phyloP scores from a whole-genome alignment of 495 filamentous ascomycete genomes.

The Penicillium paradoxum region DNA sequence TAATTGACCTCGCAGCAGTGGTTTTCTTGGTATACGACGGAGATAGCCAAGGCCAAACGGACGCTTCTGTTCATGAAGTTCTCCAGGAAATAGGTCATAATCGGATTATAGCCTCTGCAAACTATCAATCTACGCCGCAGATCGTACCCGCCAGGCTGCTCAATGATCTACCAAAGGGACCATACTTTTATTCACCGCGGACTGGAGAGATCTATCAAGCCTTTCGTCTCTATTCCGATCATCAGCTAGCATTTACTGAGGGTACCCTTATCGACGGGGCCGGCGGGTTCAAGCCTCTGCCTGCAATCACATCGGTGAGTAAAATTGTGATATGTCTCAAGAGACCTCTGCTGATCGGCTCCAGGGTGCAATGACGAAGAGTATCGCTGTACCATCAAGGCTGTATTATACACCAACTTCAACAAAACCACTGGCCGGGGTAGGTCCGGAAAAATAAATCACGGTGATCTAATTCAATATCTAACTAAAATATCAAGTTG shows the following conservation, averaged over 20 bases:
- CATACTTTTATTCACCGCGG: constrained; percentile 41
- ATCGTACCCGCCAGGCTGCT: constrained; percentile 1
- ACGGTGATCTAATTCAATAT: too few relatives aligned
- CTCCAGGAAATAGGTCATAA: constrained; percentile 1
- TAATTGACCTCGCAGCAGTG: not conserved
- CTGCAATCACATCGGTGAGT: constrained; percentile 28
- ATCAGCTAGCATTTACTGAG: constrained; percentile 34
- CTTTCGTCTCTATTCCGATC: constrained; percentile 40
- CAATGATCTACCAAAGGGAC: constrained; percentile 35
- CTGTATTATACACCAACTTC: constrained; percentile 32
- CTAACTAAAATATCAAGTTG: constrained; percentile 7
- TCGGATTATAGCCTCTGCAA: constrained; percentile 5
- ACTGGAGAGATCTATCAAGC: constrained; percentile 36
- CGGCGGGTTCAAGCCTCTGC: constrained; percentile 34
- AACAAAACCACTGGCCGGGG: constrained; percentile 33
- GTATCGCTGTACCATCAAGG: constrained; percentile 41
- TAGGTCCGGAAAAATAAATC: not conserved
- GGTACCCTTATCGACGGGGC: constrained; percentile 29
- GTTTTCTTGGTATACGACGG: constrained; percentile 9
- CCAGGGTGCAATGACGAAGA: constrained; percentile 14
- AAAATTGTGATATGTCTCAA: constrained; percentile 5
- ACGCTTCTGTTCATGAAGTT: not conserved
- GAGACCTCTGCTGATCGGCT: not conserved
- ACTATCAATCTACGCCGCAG: constrained; percentile 1
- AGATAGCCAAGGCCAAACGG: not conserved